Conservation (phyloP, 2,329 filamentous ascomycete species). For the Fusarium secorum region DNA sequence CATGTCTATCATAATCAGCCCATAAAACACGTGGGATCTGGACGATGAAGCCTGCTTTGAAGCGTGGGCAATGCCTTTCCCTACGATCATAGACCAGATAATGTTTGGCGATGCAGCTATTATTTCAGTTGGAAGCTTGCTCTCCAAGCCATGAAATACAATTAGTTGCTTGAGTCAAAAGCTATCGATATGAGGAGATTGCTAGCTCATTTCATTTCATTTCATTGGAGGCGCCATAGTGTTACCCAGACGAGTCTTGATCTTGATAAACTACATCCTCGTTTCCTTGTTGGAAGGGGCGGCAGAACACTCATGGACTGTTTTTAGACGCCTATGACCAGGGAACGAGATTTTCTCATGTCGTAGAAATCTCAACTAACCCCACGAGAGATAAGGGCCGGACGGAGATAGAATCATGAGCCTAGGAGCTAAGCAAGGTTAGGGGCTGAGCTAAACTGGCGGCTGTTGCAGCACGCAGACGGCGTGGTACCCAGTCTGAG, state of each 20-base stretch:
- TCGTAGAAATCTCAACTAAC: constrained; percentile 10
- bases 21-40: constrained; percentile 18
- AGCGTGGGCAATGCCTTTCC: neutral
- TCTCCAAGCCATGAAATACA: constrained; percentile 4
- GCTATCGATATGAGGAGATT: constrained; percentile 5
- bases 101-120: neutral
- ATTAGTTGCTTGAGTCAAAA: neutral
- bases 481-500: constrained; percentile 36
- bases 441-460: constrained; percentile 16
- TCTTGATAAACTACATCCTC: neutral
- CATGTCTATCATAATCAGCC: constrained; percentile 25
- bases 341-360: constrained; percentile 2
- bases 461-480: constrained; percentile 36
- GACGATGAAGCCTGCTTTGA: constrained; percentile 17
- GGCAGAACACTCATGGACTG: constrained; percentile 18
- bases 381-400: constrained; percentile 35
- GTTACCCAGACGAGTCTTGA: constrained; percentile 1
- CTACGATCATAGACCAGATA: constrained; percentile 3
- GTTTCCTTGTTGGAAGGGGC: neutral
- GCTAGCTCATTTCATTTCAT: neutral
- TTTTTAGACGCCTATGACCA: constrained; percentile 7
- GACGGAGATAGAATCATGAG: constrained; percentile 34
- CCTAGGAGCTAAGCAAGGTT: constrained; percentile 18
- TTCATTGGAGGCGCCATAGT: neutral
- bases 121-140: neutral